Conservation (phyloP, 345 rosid species). For the Gynandropsis gynandra region DNA sequence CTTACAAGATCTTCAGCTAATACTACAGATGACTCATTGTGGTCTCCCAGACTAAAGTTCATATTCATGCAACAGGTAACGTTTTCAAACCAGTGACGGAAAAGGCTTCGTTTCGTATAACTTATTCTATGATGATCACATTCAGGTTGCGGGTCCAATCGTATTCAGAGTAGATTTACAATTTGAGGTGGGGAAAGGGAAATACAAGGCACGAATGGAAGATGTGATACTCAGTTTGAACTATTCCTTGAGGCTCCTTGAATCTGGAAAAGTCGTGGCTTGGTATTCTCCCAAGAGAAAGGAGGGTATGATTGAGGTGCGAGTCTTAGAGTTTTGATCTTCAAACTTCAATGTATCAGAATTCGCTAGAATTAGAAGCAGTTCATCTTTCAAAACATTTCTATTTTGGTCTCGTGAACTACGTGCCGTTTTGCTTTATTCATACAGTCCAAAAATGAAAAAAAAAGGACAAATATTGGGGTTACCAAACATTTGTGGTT, state of each 20-base stretch:
- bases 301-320: constrained; percentile 84
- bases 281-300: constrained; percentile 87
- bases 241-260: constrained; percentile 61
- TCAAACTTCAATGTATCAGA: too few relatives aligned
- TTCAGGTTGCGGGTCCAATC: constrained; percentile 71
- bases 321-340: constrained; percentile 55
- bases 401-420: too few relatives aligned
- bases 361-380: too few relatives aligned
- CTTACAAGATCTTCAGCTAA: constrained; percentile 33
- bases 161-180: constrained; percentile 56
- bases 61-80: constrained; percentile 84
- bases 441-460: too few relatives aligned
- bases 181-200: constrained; percentile 37
- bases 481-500: too few relatives aligned
- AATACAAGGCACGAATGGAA: constrained; percentile 38
- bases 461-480: too few relatives aligned
- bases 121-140: not conserved
- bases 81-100: too few relatives aligned
- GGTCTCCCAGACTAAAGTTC: constrained; percentile 62
- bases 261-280: constrained; percentile 72
- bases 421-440: too few relatives aligned
- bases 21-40: constrained; percentile 28
- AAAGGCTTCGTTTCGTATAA: too few relatives aligned
- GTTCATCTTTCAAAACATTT: too few relatives aligned
- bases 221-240: constrained; percentile 60